Conservation (phyloP, 306 rosid species). For the Cucurbita ficifolia region DNA sequence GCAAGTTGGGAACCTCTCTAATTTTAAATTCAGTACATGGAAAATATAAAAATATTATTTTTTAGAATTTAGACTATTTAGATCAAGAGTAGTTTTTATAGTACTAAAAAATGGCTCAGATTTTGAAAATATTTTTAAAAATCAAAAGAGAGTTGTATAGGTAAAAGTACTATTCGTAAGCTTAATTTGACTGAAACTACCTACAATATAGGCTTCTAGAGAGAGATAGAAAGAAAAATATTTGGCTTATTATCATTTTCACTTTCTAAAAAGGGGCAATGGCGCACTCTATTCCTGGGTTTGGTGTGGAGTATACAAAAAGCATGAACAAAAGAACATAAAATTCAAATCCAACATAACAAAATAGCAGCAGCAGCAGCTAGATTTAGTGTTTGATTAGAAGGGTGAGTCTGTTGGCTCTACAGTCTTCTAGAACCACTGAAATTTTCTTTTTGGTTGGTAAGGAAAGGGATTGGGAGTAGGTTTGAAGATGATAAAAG, state of each 20-base stretch:
- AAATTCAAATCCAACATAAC: neutral
- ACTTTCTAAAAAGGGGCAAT: neutral
- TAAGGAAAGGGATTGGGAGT: neutral
- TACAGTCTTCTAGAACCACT: neutral
- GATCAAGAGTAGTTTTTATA: too few species aligned
- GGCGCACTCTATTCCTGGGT: neutral
- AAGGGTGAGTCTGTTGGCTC: neutral
- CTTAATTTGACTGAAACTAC: too few species aligned
- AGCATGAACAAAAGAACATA: neutral
- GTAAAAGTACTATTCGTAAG: too few species aligned
- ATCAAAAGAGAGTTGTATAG: too few species aligned
- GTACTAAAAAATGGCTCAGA: too few species aligned
- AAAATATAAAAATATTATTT: too few species aligned
- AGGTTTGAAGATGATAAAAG: neutral
- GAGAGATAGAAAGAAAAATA: neutral
- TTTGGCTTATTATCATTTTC: neutral
- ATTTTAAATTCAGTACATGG: too few species aligned
- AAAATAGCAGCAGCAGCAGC: neutral
- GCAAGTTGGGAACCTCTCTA: too few species aligned
- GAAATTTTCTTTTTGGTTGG: neutral
- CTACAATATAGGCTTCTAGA: neutral
- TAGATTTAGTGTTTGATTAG: neutral
- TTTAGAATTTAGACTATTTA: too few species aligned
- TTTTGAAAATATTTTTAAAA: neutral
- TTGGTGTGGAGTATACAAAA: neutral